Base-by-base conservation (phyloP, 306 rosid species). In the Medicago arabica region DNA sequence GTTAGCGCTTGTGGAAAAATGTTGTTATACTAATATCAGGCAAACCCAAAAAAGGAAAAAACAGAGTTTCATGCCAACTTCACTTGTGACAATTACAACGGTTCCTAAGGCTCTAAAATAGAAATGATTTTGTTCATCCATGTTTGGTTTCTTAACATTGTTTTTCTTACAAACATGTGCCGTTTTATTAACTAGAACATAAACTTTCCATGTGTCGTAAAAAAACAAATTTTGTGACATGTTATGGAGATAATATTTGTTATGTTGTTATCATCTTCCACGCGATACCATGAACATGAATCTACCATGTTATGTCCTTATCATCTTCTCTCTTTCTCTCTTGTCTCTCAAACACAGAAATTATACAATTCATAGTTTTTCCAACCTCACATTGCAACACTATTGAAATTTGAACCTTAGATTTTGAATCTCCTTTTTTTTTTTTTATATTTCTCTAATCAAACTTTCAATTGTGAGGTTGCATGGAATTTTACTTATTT, bases 211-310 rank as follows among this genome's bases (percentile, higher is more conserved):
- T 79, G 85, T 84, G 89, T 76, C 34, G 0, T 2, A 0, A 21
- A 8, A 14, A 0, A 64, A 54, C 41, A 78, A 59, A 71, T 71
- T 83, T 25, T 34, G 12, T 54, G n/a, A 73, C 71, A 73, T 81
- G 74, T 77, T 43, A 68, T 16, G 71, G 49, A 23, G 1, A 74
- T 67, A 44, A 54, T 75, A 82, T 81, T 84, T 83, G 85, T 73
- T 89, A 85, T 23, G 71, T 78, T 76, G 85, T 77, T 82, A 4
- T n/a, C 40, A 36, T 8, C 76, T 18, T 38, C 44, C 7, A n/a
- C 25, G 66, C 80, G 15, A 28, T 25, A 59, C 77, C 77, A 17
- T 54, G 44, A 74, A 59, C 76, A 23, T 21, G 23, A 19, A 19
- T 34, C 73, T 49, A 50, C 16, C 19, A 9, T n/a, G n/a, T 18